These are phyloP conservation scores for Millerozyma miso DNA, from an alignment of 805 yeast genomes.

Conservation along the genomic window DNA sequence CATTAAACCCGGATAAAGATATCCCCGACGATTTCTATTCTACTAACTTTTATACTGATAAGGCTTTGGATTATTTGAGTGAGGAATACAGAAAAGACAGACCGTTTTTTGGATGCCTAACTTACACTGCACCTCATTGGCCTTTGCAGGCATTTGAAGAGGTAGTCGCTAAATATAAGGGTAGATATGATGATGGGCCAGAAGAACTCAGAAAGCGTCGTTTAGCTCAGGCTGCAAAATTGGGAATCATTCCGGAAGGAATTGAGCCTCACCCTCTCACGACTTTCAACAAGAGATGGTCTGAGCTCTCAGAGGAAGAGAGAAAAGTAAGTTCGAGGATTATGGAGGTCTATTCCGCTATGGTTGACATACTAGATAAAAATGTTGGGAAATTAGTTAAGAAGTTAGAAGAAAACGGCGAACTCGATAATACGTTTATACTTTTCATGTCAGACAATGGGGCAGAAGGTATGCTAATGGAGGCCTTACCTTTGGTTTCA, in stretches of 20 bases:
- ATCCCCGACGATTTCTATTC: conserved; percentile 48
- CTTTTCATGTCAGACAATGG: conserved; percentile 63
- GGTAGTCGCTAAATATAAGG: conserved; percentile 43
- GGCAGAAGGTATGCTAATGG: conserved; percentile 58
- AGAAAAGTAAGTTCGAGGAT: conserved; percentile 34
- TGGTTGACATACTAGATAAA: conserved; percentile 53
- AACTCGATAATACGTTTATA: conserved; percentile 52
- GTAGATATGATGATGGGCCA: conserved; percentile 48
- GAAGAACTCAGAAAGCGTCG: conserved; percentile 36
- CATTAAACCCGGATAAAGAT: conserved; percentile 29
- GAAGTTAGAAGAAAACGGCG: conserved; percentile 37
- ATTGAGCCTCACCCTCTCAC: conserved; percentile 42
- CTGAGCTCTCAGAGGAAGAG: conserved; percentile 35
- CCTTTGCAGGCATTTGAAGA: conserved; percentile 58
- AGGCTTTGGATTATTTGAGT: conserved; percentile 34
- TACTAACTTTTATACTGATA: conserved; percentile 42
- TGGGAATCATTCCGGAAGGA: conserved; percentile 45
- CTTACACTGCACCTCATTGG: conserved; percentile 67
- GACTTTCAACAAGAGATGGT: conserved; percentile 44
- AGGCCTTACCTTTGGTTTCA: conserved; percentile 46
- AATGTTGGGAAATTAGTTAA: conserved; percentile 48
- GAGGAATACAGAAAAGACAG: conserved; percentile 29
- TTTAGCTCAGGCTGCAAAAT: conserved; percentile 33
- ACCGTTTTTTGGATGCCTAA: conserved; percentile 52
- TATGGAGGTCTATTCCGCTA: conserved; percentile 61